Percentiles rank a stretch among this genome's conserved stretches.
Evolutionary conservation across 768 basidiomycete genomes (phyloP).

Genomic region (Macrolepiota dolichaula): DNA sequence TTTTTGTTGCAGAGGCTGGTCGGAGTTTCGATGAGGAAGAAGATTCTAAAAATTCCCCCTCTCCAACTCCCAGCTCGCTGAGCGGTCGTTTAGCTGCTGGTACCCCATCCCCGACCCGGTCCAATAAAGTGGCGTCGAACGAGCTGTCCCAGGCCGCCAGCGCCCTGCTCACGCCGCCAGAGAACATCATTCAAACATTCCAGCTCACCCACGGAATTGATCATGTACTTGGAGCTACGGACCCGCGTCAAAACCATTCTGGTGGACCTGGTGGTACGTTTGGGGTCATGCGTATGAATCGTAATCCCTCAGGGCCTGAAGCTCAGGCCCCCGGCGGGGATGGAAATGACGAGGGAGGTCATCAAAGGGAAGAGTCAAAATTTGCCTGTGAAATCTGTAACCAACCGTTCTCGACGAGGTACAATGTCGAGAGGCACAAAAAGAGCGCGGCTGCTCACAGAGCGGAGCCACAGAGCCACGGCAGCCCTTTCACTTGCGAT

Average conservation of each 20-base stretch:
- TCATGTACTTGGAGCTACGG: background rate
- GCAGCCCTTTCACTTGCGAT: background rate
- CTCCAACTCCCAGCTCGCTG: background rate
- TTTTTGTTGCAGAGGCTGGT: background rate
- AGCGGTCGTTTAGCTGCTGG: background rate
- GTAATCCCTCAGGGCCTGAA: background rate
- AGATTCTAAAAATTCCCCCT: background rate
- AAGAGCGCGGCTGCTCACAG: constrained; percentile 11
- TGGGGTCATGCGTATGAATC: background rate
- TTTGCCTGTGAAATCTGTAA: background rate
- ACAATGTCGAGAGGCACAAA: constrained; percentile 16
- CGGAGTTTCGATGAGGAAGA: background rate
- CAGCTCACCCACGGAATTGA: background rate
- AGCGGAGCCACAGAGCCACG: background rate
- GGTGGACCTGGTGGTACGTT: background rate
- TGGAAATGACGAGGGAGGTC: background rate
- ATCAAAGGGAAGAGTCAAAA: background rate
- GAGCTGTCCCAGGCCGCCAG: background rate
- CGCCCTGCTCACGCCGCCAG: background rate
- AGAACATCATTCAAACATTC: background rate
- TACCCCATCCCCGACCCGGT: background rate
- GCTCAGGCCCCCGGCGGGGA: background rate
- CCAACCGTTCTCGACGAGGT: constrained; percentile 15
- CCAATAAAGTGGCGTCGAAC: background rate
- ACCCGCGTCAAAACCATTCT: background rate